These are phyloP conservation scores for Ophiostoma sp. DNA, from an alignment of 2,329 filamentous ascomycete genomes.

Conservation along the genomic window DNA sequence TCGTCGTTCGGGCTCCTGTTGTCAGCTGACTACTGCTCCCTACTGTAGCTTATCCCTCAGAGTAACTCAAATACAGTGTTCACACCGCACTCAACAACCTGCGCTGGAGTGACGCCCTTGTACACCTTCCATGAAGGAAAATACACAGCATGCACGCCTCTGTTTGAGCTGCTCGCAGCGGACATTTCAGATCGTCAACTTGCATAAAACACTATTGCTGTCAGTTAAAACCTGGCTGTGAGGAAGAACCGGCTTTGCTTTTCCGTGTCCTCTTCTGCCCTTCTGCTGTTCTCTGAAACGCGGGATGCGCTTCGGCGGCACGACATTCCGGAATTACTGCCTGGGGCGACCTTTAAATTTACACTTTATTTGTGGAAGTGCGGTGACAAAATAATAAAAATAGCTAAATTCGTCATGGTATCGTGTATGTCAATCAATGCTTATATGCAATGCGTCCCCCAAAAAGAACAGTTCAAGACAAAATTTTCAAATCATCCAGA, in stretches of 20 bases:
- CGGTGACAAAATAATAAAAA: too few relatives aligned
- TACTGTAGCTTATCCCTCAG: background rate
- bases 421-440: background rate
- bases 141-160: background rate
- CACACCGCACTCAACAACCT: background rate
- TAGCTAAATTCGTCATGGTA: background rate
- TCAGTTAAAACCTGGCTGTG: background rate
- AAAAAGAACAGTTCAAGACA: background rate
- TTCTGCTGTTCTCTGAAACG: background rate
- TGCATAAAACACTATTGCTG: background rate
- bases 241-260: background rate
- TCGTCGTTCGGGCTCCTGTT: background rate
- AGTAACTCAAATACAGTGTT: background rate
- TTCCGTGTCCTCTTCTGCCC: background rate
- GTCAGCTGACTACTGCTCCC: background rate
- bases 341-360: background rate
- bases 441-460: background rate
- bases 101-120: background rate
- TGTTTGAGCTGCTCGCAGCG: background rate
- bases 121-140: background rate
- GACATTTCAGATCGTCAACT: background rate
- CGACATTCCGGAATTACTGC: background rate
- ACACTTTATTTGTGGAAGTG: background rate
- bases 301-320: background rate
- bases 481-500: background rate